Evolutionary conservation across 768 basidiomycete species (phyloP).

Genomic region (Mrakia gelida): DNA sequence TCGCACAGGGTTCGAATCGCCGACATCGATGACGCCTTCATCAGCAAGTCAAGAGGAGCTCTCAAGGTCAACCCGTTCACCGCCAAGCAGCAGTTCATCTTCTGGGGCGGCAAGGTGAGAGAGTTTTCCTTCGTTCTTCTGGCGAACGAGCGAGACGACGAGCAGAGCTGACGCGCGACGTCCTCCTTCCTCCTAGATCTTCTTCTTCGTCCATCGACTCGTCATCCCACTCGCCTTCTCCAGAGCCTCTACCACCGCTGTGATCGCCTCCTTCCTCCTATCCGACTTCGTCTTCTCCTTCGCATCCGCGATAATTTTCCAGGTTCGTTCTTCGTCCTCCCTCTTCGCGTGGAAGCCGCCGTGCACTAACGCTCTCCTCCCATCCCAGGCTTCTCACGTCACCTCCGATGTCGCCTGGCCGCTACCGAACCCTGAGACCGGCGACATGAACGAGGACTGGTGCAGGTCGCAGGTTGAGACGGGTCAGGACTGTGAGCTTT

Average conservation of each 20-base stretch:
- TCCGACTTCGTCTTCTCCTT: constrained; percentile 5
- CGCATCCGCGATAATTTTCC: background rate
- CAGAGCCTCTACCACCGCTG: background rate
- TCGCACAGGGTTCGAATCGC: background rate
- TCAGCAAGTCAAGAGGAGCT: background rate
- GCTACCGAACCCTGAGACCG: background rate
- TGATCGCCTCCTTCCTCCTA: background rate
- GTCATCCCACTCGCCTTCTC: constrained; percentile 1
- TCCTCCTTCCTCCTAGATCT: background rate
- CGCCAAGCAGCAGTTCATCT: background rate
- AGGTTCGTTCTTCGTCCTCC: background rate
- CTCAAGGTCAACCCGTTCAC: background rate
- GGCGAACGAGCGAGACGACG: background rate
- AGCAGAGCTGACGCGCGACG: background rate
- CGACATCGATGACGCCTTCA: background rate
- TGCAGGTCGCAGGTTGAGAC: background rate
- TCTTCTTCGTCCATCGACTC: background rate
- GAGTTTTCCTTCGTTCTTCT: background rate
- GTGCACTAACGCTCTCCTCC: too few relatives aligned
- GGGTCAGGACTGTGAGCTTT: background rate
- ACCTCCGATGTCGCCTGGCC: background rate
- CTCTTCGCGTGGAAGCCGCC: too few relatives aligned
- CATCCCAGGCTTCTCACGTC: background rate
- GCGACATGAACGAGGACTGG: background rate
- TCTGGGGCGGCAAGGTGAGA: background rate